Conservation (phyloP, 2,329 filamentous ascomycete species). For the Cladosporium phlei region DNA sequence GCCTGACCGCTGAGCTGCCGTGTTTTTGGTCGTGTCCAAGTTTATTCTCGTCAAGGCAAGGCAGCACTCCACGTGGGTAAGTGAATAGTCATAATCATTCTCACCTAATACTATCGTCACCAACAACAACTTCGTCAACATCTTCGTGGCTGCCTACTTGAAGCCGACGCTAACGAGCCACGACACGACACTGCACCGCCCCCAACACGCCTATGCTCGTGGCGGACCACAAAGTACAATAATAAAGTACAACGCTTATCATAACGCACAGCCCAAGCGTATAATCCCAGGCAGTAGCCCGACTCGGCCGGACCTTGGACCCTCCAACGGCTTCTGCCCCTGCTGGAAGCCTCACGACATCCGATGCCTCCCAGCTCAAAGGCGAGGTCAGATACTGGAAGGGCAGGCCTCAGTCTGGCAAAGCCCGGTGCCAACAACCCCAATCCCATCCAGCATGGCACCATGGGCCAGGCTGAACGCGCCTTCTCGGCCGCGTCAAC, state of each 20-base stretch:
- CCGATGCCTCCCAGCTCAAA: slow-evolving; percentile 2
- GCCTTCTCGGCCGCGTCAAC: slow-evolving; percentile 48
- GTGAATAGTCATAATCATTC: no score
- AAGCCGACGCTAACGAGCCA: slow-evolving; percentile 4
- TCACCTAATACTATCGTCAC: no score
- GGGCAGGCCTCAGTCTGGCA: slow-evolving; percentile 31
- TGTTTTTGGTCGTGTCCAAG: no score
- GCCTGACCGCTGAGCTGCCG: neutral
- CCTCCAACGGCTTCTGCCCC: no score
- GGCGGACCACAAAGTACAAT: slow-evolving; percentile 1
- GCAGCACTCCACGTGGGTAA: no score
- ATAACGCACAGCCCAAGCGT: slow-evolving; percentile 2
- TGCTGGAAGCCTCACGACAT: no score
- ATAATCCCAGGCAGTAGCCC: slow-evolving; percentile 2
- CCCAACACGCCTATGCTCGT: neutral
- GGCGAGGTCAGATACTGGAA: slow-evolving; percentile 10
- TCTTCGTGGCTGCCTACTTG: no score
- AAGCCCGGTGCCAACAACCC: slow-evolving; percentile 39
- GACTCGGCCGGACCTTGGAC: no score
- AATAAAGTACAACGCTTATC: no score
- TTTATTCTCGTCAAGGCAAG: neutral
- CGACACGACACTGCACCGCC: neutral
- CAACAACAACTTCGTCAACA: no score
- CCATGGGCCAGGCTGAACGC: slow-evolving; percentile 45
- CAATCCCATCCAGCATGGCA: slow-evolving; percentile 40